These are phyloP conservation scores for Hanseniaspora valbyensis DNA, from an alignment of 805 yeast species.

Conservation along the genomic window DNA sequence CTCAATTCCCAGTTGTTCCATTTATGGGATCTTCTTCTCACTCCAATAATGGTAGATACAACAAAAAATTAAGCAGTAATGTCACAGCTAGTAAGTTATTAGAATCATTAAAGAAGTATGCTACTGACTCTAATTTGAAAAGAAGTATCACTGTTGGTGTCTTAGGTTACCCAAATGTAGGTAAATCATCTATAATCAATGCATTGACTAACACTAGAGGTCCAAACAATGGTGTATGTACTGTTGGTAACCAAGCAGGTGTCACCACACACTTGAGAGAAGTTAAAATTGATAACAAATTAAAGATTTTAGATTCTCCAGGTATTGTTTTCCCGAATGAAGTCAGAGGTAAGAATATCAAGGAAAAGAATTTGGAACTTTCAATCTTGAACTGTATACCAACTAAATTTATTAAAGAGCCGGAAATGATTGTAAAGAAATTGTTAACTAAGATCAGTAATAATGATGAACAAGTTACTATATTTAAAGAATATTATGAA, in stretches of 20 bases:
- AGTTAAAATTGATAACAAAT: slow-evolving; percentile 80
- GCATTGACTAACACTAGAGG: slow-evolving; percentile 70
- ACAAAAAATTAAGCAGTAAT: slow-evolving; percentile 59
- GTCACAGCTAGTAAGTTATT: slow-evolving; percentile 64
- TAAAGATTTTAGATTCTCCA: slow-evolving; percentile 86
- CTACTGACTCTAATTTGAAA: slow-evolving; percentile 71
- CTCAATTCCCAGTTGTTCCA: slow-evolving; percentile 86
- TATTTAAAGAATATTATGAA: slow-evolving; percentile 60
- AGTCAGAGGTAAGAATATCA: slow-evolving; percentile 40
- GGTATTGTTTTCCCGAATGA: slow-evolving; percentile 90
- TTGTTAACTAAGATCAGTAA: slow-evolving; percentile 67
- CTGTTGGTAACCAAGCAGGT: slow-evolving; percentile 96
- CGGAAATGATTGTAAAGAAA: slow-evolving; percentile 66
- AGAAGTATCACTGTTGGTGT: slow-evolving; percentile 90
- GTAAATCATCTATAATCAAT: slow-evolving; percentile 89
- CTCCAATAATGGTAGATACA: slow-evolving; percentile 54
- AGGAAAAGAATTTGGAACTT: slow-evolving; percentile 75
- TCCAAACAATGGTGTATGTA: slow-evolving; percentile 66
- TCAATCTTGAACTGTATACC: slow-evolving; percentile 83
- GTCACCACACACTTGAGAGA: slow-evolving; percentile 87
- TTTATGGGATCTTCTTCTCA: slow-evolving; percentile 71
- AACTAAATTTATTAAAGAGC: slow-evolving; percentile 73
- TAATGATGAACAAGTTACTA: slow-evolving; percentile 64
- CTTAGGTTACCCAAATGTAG: slow-evolving; percentile 95
- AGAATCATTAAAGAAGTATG: slow-evolving; percentile 74